These are phyloP conservation scores for Curvularia eragrostidis DNA, from an alignment of 2,329 filamentous ascomycete genomes.

Conservation along the genomic window DNA sequence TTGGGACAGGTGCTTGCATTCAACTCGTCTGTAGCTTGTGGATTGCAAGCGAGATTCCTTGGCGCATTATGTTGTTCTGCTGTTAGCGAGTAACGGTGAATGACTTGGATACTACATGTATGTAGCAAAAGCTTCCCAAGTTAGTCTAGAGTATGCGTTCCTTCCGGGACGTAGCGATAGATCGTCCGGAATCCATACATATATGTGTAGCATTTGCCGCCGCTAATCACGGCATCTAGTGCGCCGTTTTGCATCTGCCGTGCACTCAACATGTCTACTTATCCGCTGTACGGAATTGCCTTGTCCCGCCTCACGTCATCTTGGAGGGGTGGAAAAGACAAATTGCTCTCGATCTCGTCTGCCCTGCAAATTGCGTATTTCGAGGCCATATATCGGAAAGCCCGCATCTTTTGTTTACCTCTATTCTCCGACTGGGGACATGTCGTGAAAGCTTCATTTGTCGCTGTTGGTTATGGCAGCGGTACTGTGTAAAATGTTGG, in stretches of 20 bases:
- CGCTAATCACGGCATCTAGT: not conserved
- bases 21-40: not conserved
- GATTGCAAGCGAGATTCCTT: not conserved
- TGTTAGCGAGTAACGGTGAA: not conserved
- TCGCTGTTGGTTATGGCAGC: no score
- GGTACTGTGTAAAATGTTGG: no score
- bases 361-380: no score
- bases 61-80: not conserved
- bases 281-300: not conserved
- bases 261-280: not conserved
- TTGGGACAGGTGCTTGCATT: not conserved
- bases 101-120: not conserved
- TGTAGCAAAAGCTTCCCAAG: not conserved
- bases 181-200: not conserved
- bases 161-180: not conserved
- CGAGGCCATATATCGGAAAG: no score
- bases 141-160: not conserved
- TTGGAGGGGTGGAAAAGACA: no score
- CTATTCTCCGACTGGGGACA: no score
- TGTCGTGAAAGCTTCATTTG: no score
- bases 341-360: not conserved
- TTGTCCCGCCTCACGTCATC: not conserved
- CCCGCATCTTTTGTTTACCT: no score
- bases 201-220: not conserved
- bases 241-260: not conserved